These are phyloP conservation scores for Leccinum pseudoinsigne DNA, from an alignment of 1,284 basidiomycete species.

Conservation along the genomic window DNA sequence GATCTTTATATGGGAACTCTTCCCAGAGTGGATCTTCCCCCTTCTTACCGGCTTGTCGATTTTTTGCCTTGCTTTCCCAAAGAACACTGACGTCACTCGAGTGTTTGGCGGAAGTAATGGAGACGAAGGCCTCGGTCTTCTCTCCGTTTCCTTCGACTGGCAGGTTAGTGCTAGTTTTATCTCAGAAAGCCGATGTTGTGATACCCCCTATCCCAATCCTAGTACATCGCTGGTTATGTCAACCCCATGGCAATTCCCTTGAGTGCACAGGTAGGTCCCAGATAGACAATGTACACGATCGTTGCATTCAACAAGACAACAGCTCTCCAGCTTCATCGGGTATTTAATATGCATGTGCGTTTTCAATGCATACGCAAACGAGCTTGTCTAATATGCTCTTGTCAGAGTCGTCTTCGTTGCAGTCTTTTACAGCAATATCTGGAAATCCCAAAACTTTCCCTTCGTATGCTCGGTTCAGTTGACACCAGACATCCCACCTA, in stretches of 20 bases:
- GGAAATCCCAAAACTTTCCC: constrained; percentile 48
- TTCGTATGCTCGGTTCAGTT: constrained; percentile 36
- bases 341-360: constrained; percentile 46
- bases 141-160: constrained; percentile 60
- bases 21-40: constrained; percentile 54
- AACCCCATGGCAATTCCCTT: constrained; percentile 48
- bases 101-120: constrained; percentile 63
- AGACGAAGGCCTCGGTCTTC: constrained; percentile 55
- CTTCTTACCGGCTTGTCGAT: constrained; percentile 51
- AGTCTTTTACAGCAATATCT: constrained; percentile 47
- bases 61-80: constrained; percentile 58
- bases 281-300: background rate
- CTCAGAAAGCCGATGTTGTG: background rate
- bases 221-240: constrained; percentile 43
- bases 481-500: background rate
- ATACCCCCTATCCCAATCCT: constrained; percentile 15
- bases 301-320: background rate
- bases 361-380: background rate
- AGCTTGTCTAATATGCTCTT: constrained; percentile 6
- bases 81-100: constrained; percentile 47
- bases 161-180: constrained; percentile 27
- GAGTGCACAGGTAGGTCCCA: constrained; percentile 36
- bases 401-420: constrained; percentile 42
- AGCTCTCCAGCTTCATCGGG: constrained; percentile 44
- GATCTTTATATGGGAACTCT: constrained; percentile 52